Conservation (phyloP, 2,329 filamentous ascomycete genomes). For the Botrytis pseudocinerea region DNA sequence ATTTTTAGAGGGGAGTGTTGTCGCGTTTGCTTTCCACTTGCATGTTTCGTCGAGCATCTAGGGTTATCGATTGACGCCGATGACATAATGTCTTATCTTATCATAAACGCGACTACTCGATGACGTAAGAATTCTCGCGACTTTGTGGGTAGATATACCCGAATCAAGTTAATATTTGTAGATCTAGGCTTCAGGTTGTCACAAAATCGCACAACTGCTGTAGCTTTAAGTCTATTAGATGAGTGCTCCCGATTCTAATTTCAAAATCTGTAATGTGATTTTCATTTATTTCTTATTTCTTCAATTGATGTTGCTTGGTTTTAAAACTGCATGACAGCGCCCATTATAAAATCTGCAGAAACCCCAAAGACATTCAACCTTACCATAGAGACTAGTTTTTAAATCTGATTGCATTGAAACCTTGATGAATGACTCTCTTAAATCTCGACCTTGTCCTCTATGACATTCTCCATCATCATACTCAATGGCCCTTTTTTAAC, state of each 20-base stretch:
- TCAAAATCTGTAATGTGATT: not conserved
- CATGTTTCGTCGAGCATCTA: not conserved
- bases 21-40: not conserved
- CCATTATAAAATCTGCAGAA: not conserved
- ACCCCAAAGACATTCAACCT: not conserved
- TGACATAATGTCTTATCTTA: conserved; percentile 22
- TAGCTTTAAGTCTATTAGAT: not conserved
- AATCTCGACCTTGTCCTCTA: conserved; percentile 10
- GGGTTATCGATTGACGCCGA: not conserved
- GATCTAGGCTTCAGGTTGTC: not conserved
- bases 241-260: not conserved
- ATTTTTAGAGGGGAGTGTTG: not conserved
- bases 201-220: not conserved
- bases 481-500: conserved; percentile 74
- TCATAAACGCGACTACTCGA: not conserved
- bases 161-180: not conserved
- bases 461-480: conserved; percentile 42
- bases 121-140: not conserved
- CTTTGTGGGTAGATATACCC: not conserved
- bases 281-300: not conserved
- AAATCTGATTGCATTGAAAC: not conserved
- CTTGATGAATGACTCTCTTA: not conserved
- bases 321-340: not conserved
- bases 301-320: not conserved
- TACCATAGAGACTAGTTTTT: not conserved